Conservation (phyloP, 2,329 filamentous ascomycete species). For the Leptographium lundbergii region DNA sequence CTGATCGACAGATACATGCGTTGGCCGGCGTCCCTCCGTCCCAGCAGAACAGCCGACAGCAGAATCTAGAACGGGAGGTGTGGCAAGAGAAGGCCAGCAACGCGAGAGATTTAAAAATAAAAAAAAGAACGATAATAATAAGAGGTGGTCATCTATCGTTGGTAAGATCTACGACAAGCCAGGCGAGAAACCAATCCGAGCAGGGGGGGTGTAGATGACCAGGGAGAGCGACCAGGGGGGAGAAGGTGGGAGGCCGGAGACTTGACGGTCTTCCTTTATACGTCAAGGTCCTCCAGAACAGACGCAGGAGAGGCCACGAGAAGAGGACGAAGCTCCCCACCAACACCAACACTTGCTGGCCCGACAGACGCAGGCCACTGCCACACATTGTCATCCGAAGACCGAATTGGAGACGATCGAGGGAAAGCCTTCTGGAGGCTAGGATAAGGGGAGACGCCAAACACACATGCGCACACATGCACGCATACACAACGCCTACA, state of each 20-base stretch:
- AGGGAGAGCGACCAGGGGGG: background rate
- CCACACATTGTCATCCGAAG: background rate
- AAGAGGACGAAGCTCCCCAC: too few relatives aligned
- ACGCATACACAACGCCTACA: too few relatives aligned
- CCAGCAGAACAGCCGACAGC: constrained; percentile 1
- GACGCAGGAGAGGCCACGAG: background rate
- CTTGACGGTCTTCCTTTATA: constrained; percentile 6
- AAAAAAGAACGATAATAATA: background rate
- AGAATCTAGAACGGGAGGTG: constrained; percentile 7
- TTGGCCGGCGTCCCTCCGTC: background rate
- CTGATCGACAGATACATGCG: constrained; percentile 12
- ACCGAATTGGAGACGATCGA: background rate
- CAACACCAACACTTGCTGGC: background rate
- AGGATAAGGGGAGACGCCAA: background rate
- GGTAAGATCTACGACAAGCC: constrained; percentile 2
- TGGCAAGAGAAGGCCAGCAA: background rate
- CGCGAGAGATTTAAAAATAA: background rate
- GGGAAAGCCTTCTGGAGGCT: background rate
- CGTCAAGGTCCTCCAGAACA: constrained; percentile 1
- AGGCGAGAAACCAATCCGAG: background rate
- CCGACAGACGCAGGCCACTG: background rate
- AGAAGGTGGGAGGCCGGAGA: background rate
- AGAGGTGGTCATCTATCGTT: background rate
- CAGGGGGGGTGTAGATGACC: background rate
- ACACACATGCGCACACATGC: background rate